Evolutionary conservation across 2,329 filamentous ascomycete genomes (phyloP).

Genomic region (Graphiopsis chlorocephala): DNA sequence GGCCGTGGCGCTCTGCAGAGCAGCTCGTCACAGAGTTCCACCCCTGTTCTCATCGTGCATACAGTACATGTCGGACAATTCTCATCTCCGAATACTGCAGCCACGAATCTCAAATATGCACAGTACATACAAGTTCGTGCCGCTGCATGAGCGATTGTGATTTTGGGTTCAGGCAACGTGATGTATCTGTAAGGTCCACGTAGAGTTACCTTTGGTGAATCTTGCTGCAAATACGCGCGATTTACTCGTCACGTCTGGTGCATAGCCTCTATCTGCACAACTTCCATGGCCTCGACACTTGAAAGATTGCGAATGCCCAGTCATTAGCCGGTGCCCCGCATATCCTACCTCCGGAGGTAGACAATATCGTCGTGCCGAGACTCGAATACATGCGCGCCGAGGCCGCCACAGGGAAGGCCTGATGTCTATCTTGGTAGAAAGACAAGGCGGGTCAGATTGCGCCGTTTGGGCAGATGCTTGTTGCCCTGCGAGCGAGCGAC

Average conservation of each 20-base stretch:
- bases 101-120: not conserved
- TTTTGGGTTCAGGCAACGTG: not conserved
- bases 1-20: not conserved
- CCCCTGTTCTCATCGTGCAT: constrained; percentile 8
- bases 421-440: not conserved
- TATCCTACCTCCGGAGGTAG: not conserved
- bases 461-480: not conserved
- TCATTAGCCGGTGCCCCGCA: not conserved
- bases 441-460: not conserved
- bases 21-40: constrained; percentile 5
- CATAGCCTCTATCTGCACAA: not conserved
- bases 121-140: not conserved
- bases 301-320: not conserved
- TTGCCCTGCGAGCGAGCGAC: not conserved
- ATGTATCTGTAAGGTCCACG: not conserved
- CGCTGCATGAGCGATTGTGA: not conserved
- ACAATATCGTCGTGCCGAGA: not conserved
- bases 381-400: constrained; percentile 2
- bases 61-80: constrained; percentile 7
- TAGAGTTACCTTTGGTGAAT: not conserved
- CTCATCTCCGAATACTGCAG: not conserved
- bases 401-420: not conserved
- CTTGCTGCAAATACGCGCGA: not conserved
- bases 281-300: not conserved
- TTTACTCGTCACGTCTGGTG: not conserved